Evolutionary conservation across 2,329 filamentous ascomycete genomes (phyloP), one percentile per base, ranked within the genome.

Genomic region (Fusarium irregulare): DNA sequence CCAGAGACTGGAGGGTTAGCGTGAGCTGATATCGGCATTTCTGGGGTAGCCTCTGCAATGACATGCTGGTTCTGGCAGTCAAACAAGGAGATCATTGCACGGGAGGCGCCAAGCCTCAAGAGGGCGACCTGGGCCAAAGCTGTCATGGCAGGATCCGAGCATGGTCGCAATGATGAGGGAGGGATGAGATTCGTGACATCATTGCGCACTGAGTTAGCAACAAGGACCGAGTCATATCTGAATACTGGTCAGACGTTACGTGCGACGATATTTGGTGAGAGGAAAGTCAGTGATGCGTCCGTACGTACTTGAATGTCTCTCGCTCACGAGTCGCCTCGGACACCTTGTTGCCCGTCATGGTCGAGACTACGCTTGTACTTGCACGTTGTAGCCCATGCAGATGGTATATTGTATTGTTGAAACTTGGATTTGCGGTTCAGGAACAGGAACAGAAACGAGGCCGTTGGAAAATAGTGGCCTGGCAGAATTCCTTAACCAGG

Each of bases 81-180:
- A 64, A 88, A 87, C 20, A 88, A 76, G 3, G 85, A 87, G 49
- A 88, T 80, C 23, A 87, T 70, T 18, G 80, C 77, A 30, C 84
- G 80, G 21, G 78, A 74, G 7, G 78, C 79, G n/a, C 80, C 77
- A 6, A 86, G 76, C 16, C 82, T 80, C 55, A 82, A 75, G 7
- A 81, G 78, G 2, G 80, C 85, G 7, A 87, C 79, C 70, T 87
- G 84, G 21, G 85, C 84, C 54, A 87, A 81, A 8, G 83, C 81
- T 3, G 83, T 86, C 46, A 88, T 78, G 53, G 76, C 76, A 12
- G 77, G 69, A 56, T 85, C 82, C n/a, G 71, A 64, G 47, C 76
- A 78, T 12, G 76, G 71, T 4, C 67, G 42, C 11, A 80, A 70
- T 18, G 71, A 66, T 18, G 74, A 68, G 12, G 66, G 68, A 10